Evolutionary conservation across 2,329 filamentous ascomycete genomes (phyloP), one percentile per base, ranked within the genome.

Genomic region (Phialophora tarda): DNA sequence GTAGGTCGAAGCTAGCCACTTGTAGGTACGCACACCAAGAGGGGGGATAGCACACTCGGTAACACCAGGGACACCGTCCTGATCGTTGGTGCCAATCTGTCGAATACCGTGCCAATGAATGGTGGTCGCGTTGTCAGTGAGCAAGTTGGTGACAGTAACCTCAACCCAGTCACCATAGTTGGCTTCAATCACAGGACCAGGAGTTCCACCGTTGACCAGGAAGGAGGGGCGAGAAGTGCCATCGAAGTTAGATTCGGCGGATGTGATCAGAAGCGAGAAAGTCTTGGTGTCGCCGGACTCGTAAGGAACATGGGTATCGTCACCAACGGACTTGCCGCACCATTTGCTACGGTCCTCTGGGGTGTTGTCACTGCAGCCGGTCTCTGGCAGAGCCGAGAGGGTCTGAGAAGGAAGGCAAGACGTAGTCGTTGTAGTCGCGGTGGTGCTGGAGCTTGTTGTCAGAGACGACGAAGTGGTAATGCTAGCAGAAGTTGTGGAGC

Each of bases 131-230:
- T 89, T 89, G 67, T 81, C 74, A 8, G 77, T 76, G 76, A 82
- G 61, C 55, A 79, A 71, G 73, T 88, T 90, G 38, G 78, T 83
- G 6, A 89, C 82, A 59, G 84, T 84, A 12, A 87, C 75, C n/a
- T 77, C 73, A 4, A 88, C 78, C 34, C 69, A 77, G 72, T 89
- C 86, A 47, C 86, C 86, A 86, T 86, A 88, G 75, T 88, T 83
- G 21, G 85, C 88, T 66, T 84, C 82, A 62, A 93, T 86, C 14
- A 83, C 79, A 1, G 90, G 90, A 0, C 88, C 90, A 1, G 90
- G 90, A 67, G 86, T 89, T 51, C 86, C 83, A 8, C 85, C 85
- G 74, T 90, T 89, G 74, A 91, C 89, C 38, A 88, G 85, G 61
- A 92, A 85, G 81, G 89, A 72, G 7, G 80, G 78, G 10, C 83